Evolutionary conservation across 495 filamentous ascomycete species (phyloP), one percentile per base, ranked within the genome.

Genomic region (Lepraria neglecta): DNA sequence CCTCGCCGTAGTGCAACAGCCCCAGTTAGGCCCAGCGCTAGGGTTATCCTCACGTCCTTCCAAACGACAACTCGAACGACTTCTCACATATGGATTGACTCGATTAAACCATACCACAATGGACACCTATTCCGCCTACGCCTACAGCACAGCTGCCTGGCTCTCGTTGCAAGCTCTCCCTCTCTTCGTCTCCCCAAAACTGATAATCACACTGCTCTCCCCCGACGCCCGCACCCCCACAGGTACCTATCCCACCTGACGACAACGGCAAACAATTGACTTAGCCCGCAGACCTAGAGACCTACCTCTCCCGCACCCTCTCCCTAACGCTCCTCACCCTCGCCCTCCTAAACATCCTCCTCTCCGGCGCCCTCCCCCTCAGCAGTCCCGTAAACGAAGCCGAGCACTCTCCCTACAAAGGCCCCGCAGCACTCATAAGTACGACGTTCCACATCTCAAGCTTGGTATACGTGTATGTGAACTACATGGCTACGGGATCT

Each of bases 331-430:
- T 90, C 31, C 67, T 95, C 21, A 77, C 86, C 31, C 72, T 95
- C 21, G 85, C 83, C 43, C 64, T 82, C 12, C 71, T 92, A 40
- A 80, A 79, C 6, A 72, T 91, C 40, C 79, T 91, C 58, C 74
- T 92, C 2, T 87, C 88, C 0, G 91, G 90, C 58, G 81, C 81
- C 6, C 78, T 95, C n/a, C 91, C 90, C 0, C 72, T 95, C 3
- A 77, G 83, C 17, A 65, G 74, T 0, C 47, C 27, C n/a, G n/a
- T 51, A n/a, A 19, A 10, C 46, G 31, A 43, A 33, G 58, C 28
- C 19, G 45, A 15, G 45, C 27, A 51, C 44, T 56, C 84, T 0
- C 87, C 89, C 0, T 90, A 91, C 68, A 84, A 86, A 4, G 68
- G 84, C 11, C 83, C 90, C 0, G 85, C 83, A 2, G 67, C 91